Evolutionary conservation across 345 rosid genomes (phyloP), one percentile per base, ranked within the genome.

Genomic region (Triadica sebifera): DNA sequence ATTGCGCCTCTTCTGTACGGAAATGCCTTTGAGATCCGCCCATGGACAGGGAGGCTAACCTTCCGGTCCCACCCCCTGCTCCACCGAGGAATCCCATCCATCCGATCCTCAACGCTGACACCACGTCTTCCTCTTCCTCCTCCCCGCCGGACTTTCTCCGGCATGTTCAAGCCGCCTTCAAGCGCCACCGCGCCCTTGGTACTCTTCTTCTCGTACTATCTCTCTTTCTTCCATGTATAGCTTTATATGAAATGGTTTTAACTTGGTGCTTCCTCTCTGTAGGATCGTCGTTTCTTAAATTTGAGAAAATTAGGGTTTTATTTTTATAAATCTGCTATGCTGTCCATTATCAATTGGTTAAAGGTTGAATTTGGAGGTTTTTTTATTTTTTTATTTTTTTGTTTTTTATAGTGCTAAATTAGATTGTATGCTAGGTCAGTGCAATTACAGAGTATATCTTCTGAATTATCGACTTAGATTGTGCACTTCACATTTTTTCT

Each of bases 11-110:
- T 72, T 46, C 37, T 43, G 75, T 29, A 51, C 83, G 83, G 97
- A 89, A 81, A 92, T 94, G 98, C 91, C 77, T 86, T 78, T 86
- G 82, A 81, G 86, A 82, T 86, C 84, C 84, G 61, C 69, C 77
- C 49, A 92, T 94, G 98, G 97, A 89, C 83, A 79, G 89, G 93
- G 91, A 92, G 93, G 93, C 89, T 87, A 86, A 91, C 76, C 94
- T 87, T 85, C 95, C 91, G 84, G 83, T 80, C 81, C 87, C 80
- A 70, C 82, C 83, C 65, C 80, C 64, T 55, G 74, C 77, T 71
- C 74, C 74, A 63, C 80, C 82, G 24, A 78, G 55, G 75, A 69
- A 59, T 69, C 83, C 77, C 72, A 53, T 25, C 69, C 85, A 74
- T 19, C 79, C 84, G 39, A 66, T 73, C 59, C 12, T 75, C 51